These are phyloP conservation scores for Termitomyces titanicus DNA, from an alignment of 768 basidiomycete genomes.

Conservation along the genomic window DNA sequence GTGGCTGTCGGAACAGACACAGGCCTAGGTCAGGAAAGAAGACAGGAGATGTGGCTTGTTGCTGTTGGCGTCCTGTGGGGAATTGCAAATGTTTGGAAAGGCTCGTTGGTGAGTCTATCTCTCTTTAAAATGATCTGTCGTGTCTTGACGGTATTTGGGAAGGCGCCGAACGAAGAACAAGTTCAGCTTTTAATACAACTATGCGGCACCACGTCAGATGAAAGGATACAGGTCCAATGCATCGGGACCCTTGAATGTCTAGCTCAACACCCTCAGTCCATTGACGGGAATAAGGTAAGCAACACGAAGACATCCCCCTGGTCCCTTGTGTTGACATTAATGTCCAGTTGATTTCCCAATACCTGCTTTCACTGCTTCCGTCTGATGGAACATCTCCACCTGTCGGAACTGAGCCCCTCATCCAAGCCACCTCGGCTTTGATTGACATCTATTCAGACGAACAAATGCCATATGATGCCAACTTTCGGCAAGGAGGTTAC, in stretches of 20 bases:
- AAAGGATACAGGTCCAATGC: constrained; percentile 63
- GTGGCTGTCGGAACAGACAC: constrained; percentile 55
- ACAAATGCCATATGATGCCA: constrained; percentile 69
- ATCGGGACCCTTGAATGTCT: constrained; percentile 86
- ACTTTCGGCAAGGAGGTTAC: constrained; percentile 66
- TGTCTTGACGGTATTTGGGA: not conserved
- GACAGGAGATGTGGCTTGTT: constrained; percentile 74
- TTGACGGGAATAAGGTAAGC: constrained; percentile 63
- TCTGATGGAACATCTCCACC: constrained; percentile 33
- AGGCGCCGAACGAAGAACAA: constrained; percentile 61
- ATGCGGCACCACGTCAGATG: constrained; percentile 52
- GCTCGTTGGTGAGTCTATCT: constrained; percentile 48
- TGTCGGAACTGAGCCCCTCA: constrained; percentile 59
- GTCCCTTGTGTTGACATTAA: not conserved
- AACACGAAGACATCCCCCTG: not conserved
- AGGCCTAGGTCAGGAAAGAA: constrained; percentile 60
- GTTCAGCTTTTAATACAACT: constrained; percentile 64
- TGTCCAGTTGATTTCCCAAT: constrained; percentile 55
- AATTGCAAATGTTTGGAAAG: constrained; percentile 72
- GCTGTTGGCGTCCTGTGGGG: constrained; percentile 87
- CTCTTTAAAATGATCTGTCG: not conserved
- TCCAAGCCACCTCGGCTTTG: constrained; percentile 78
- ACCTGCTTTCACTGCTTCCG: constrained; percentile 64
- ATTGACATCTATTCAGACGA: constrained; percentile 96
- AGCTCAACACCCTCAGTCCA: constrained; percentile 61